phyloP scores from a whole-genome alignment of 2,329 filamentous ascomycete genomes.

The Arthroderma uncinatum region DNA sequence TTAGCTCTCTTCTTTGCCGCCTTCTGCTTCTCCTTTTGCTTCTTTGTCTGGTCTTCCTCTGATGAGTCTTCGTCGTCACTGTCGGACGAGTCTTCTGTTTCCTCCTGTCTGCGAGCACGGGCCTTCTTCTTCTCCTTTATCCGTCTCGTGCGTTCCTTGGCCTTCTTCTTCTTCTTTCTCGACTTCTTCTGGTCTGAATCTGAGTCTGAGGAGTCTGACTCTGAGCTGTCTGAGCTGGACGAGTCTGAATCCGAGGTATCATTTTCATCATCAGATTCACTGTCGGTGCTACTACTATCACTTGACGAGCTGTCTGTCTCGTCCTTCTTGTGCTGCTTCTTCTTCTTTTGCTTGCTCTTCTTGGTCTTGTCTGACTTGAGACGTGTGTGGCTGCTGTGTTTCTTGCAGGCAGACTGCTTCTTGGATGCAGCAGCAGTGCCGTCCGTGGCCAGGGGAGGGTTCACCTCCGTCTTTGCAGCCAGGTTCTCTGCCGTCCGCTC shows the following conservation, averaged over 20 bases:
- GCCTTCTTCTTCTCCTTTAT: conserved; percentile 7
- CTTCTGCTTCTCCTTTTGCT: conserved; percentile 23
- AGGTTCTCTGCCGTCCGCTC: background rate
- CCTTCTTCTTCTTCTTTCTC: conserved; percentile 11
- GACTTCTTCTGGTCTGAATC: background rate
- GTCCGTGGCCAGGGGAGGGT: background rate
- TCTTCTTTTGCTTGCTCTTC: conserved; percentile 6
- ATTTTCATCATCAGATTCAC: conserved; percentile 21
- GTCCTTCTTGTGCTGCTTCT: conserved; percentile 14
- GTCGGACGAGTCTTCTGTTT: conserved; percentile 10
- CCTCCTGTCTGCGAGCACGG: conserved; percentile 1
- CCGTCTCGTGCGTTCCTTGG: conserved; percentile 1
- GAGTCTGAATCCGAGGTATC: conserved; percentile 10
- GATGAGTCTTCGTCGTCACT: conserved; percentile 17
- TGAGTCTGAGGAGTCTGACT: background rate
- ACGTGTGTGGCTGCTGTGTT: background rate
- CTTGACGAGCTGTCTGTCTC: background rate
- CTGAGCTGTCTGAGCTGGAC: background rate
- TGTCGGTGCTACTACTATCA: conserved; percentile 17
- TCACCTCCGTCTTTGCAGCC: background rate
- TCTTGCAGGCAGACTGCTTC: conserved; percentile 1
- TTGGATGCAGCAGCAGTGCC: background rate
- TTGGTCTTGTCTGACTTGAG: conserved; percentile 4
- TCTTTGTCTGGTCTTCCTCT: conserved; percentile 16
- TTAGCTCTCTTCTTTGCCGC: conserved; percentile 29